Evolutionary conservation across 805 yeast genomes (phyloP).

Genomic region (Komagataella mondaviorum): DNA sequence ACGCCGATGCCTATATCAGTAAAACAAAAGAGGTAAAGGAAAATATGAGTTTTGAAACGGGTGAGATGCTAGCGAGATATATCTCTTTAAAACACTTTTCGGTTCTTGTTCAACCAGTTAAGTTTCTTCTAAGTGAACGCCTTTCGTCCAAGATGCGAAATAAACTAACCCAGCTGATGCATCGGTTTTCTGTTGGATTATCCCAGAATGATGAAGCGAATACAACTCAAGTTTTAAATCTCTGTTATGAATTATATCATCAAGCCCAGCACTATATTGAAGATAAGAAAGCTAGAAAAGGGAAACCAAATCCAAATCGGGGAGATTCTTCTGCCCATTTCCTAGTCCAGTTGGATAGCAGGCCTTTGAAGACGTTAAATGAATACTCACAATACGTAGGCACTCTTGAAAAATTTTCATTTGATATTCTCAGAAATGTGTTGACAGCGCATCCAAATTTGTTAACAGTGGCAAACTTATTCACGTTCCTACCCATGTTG

Average conservation of each 20-base stretch:
- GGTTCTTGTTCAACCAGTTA: constrained; percentile 54
- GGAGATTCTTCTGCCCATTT: constrained; percentile 42
- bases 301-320: constrained; percentile 13
- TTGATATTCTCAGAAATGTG: constrained; percentile 65
- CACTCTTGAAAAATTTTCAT: constrained; percentile 60
- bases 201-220: constrained; percentile 51
- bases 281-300: constrained; percentile 12
- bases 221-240: constrained; percentile 41
- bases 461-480: constrained; percentile 43
- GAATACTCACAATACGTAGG: constrained; percentile 44
- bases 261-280: constrained; percentile 27
- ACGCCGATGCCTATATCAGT: constrained; percentile 79
- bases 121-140: constrained; percentile 46
- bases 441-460: constrained; percentile 49
- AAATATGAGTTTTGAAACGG: constrained; percentile 80
- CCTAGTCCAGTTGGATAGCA: constrained; percentile 58
- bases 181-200: constrained; percentile 70
- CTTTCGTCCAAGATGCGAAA: constrained; percentile 55
- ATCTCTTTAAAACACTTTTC: constrained; percentile 46
- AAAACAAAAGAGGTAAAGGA: constrained; percentile 84
- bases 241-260: constrained; percentile 62
- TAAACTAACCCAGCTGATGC: constrained; percentile 65
- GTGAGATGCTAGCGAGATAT: constrained; percentile 59
- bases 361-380: constrained; percentile 34
- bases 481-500: constrained; percentile 65